Percentiles rank a stretch among this genome's conserved stretches.
phyloP scores from a whole-genome alignment of 2,329 filamentous ascomycete genomes.

The Aspergillus costaricaensis region DNA sequence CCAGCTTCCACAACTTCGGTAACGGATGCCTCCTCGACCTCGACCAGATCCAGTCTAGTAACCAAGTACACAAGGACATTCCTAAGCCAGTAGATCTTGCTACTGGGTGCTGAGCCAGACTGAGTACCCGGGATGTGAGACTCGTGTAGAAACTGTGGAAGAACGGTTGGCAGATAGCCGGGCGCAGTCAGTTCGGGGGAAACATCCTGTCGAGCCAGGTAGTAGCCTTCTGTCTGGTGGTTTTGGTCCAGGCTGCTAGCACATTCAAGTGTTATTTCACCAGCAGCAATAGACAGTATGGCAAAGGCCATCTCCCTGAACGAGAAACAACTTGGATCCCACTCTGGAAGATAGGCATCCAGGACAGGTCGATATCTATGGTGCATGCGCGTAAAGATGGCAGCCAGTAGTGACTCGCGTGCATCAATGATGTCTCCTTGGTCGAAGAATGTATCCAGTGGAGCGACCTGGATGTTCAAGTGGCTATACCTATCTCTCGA shows the following conservation, averaged over 20 bases:
- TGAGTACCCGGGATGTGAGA: conserved; percentile 15
- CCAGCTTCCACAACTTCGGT: conserved; percentile 17
- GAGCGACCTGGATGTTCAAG: conserved; percentile 4
- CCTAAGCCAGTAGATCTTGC: conserved; percentile 18
- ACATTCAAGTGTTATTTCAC: conserved; percentile 15
- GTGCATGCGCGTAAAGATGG: not conserved
- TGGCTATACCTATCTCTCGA: not conserved
- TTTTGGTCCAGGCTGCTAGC: conserved; percentile 7
- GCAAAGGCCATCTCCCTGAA: conserved; percentile 24
- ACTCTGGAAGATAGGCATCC: conserved; percentile 14
- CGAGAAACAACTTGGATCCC: conserved; percentile 14
- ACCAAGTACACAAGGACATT: conserved; percentile 18
- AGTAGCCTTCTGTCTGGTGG: conserved; percentile 19
- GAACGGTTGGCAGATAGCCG: conserved; percentile 4
- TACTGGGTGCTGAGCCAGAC: conserved; percentile 21
- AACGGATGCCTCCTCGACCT: conserved; percentile 20
- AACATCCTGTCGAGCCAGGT: conserved; percentile 6
- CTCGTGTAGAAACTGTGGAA: conserved; percentile 20
- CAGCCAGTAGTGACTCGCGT: conserved; percentile 12
- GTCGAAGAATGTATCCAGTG: not conserved
- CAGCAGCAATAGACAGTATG: conserved; percentile 20
- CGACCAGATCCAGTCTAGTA: conserved; percentile 16
- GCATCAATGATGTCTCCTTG: not conserved
- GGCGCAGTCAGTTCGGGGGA: not conserved
- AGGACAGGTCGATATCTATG: conserved; percentile 10